Conservation (phyloP, 306 rosid genomes). For the Geum urbanum region DNA sequence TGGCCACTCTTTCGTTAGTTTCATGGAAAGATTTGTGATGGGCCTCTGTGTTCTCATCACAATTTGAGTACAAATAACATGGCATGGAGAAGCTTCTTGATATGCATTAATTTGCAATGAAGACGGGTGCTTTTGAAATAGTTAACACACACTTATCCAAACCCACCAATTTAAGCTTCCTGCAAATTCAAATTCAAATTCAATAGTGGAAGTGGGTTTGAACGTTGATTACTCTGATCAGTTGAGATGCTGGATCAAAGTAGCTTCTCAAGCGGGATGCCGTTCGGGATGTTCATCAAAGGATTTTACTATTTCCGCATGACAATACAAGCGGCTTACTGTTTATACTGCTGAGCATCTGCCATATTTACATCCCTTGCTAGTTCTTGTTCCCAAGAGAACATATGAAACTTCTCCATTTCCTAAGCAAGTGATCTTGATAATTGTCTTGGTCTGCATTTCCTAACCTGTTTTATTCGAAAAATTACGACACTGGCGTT, state of each 20-base stretch:
- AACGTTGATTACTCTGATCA: background rate
- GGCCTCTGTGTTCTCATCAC: background rate
- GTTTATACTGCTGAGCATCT: background rate
- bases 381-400: background rate
- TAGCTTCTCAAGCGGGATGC: too few relatives aligned
- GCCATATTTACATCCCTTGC: background rate
- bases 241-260: background rate
- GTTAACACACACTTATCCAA: background rate
- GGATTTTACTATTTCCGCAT: too few relatives aligned
- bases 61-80: background rate
- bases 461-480: background rate
- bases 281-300: too few relatives aligned
- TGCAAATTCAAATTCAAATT: background rate
- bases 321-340: background rate
- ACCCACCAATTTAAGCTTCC: background rate
- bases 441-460: background rate
- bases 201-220: background rate
- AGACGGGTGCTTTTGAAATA: background rate
- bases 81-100: background rate
- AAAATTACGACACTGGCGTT: background rate
- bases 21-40: background rate
- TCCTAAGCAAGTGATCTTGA: background rate
- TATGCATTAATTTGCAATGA: background rate
- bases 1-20: background rate
- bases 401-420: background rate